Evolutionary conservation across 2,329 filamentous ascomycete species (phyloP).

Genomic region (Neophaeococcomyces aloes): DNA sequence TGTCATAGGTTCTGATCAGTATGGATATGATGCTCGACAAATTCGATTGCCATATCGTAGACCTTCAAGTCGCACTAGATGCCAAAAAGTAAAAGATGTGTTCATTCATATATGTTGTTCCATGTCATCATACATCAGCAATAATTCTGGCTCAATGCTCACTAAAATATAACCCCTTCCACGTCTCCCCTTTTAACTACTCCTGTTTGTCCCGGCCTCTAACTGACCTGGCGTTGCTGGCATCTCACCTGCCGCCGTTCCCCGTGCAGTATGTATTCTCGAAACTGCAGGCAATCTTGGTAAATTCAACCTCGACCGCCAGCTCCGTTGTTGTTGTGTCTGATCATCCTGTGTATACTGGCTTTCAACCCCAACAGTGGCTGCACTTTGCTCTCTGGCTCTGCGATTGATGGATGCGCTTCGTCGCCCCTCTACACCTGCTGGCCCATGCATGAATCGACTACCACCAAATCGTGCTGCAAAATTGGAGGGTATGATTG

Average conservation of each 20-base stretch:
- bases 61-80: too few species aligned
- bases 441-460: neutral
- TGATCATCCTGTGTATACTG: neutral
- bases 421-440: neutral
- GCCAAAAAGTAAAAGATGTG: too few species aligned
- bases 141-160: too few species aligned
- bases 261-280: constrained; percentile 1
- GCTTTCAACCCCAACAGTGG: neutral
- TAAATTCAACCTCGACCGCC: constrained; percentile 6
- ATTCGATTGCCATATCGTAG: too few species aligned
- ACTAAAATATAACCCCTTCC: too few species aligned
- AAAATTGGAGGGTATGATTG: constrained; percentile 22
- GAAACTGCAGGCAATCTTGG: constrained; percentile 4
- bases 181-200: neutral
- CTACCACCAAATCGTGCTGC: neutral
- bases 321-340: constrained; percentile 1
- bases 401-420: neutral
- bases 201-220: constrained; percentile 5
- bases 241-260: neutral
- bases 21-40: too few species aligned
- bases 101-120: too few species aligned
- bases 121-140: too few species aligned
- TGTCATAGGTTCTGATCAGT: too few species aligned
- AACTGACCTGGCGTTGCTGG: constrained; percentile 5
- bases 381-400: constrained; percentile 3